These are phyloP conservation scores for Achaetomium macrosporum DNA, from an alignment of 2,329 filamentous ascomycete genomes.

Conservation along the genomic window DNA sequence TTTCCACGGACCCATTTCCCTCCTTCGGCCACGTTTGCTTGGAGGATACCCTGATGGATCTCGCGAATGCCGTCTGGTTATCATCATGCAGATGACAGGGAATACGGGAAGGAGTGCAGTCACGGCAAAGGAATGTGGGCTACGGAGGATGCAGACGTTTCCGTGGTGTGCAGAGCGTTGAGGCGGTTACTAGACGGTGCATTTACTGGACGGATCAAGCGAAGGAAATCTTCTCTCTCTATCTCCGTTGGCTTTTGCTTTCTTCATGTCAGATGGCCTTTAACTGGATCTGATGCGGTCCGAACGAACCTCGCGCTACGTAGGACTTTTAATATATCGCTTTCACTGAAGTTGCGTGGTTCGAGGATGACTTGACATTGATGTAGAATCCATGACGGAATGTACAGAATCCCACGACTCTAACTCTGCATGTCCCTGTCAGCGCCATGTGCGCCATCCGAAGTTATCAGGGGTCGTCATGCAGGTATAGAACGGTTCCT, in stretches of 20 bases:
- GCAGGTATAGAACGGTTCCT: background rate
- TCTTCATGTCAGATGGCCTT: background rate
- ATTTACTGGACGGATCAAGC: background rate
- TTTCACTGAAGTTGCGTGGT: background rate
- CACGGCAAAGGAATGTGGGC: background rate
- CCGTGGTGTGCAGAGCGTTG: too few relatives aligned
- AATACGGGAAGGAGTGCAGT: background rate
- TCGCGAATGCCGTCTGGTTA: background rate
- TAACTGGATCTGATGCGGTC: constrained; percentile 2
- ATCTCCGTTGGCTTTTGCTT: constrained; percentile 1
- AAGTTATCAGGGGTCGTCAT: background rate
- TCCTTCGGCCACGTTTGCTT: background rate
- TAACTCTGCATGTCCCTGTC: too few relatives aligned
- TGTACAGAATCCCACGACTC: too few relatives aligned
- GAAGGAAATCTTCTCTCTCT: background rate
- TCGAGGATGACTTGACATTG: background rate
- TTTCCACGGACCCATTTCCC: background rate
- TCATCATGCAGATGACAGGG: background rate
- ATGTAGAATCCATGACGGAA: too few relatives aligned
- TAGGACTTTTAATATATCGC: constrained; percentile 15
- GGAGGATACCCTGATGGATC: background rate
- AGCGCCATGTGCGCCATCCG: background rate
- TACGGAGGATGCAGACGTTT: background rate
- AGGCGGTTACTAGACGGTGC: background rate
- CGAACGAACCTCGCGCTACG: constrained; percentile 7